Evolutionary conservation across 352 stramenopile species (phyloP), one percentile per base, ranked within the genome.

Genomic region (Elongisporangium anandrum): DNA sequence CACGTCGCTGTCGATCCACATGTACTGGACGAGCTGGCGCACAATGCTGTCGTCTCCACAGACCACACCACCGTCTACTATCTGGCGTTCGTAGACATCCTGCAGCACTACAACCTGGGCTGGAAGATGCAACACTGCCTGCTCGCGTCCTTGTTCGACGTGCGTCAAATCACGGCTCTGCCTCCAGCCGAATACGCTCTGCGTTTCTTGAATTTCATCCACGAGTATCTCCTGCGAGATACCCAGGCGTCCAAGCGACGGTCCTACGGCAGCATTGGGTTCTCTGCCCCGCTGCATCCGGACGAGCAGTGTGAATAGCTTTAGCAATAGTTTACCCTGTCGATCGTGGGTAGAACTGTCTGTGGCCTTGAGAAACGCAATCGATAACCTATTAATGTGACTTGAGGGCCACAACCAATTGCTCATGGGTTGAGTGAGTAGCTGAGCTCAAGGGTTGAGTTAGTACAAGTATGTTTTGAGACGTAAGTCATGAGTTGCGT

Each of bases 71-170:
- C 74, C 3, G 76, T 93, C 22, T 95, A 95, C 69, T 95, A 92
- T 50, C 66, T 95, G 13, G 85, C 83, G 17, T 95, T 93, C 56
- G 83, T 93, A 29, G 85, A 95, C 54, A 91, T 95, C 17, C 65
- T 95, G 56, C 85, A 95, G 66, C 73, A 91, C 60, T 95, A 95
- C 70, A 91, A 85, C 50, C 73, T 92, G 38, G 81, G 79, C 24
- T 95, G 85, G 85, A 90, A 95, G 68, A 64, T 93, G 61, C 85
- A 95, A 63, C 73, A 93, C 54, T 89, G 85, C 20, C 55, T 91
- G 22, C 68, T 95, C 26, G 84, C 81, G 22, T 68, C 72, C 4
- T 60, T 95, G 41, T 59, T 92, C 4, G 81, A 93, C 75, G 88
- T 87, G 66, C 72, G 79, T 5, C 79, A 73, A 20, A 91, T 95